These are phyloP conservation scores for Prinsepia uniflora DNA, from an alignment of 306 rosid genomes.

Conservation along the genomic window DNA sequence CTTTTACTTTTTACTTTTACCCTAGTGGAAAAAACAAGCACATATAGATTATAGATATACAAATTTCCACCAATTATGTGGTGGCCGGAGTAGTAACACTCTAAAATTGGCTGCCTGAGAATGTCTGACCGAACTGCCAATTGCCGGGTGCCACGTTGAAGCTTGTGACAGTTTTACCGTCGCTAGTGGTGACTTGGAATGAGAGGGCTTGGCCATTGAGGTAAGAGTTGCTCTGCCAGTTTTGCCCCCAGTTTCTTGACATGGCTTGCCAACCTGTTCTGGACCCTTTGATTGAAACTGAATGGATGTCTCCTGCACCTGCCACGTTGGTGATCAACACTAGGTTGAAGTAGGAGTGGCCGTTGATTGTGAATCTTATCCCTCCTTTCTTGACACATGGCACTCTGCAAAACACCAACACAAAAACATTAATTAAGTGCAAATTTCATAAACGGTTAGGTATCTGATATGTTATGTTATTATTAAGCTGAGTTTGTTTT, in stretches of 20 bases:
- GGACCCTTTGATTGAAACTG: constrained; percentile 83
- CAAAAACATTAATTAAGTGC: background rate
- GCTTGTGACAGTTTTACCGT: constrained; percentile 64
- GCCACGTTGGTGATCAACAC: constrained; percentile 81
- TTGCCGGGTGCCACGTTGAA: constrained; percentile 49
- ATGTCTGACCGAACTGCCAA: constrained; percentile 92
- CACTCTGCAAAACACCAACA: constrained; percentile 44
- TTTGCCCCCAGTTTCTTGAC: constrained; percentile 96
- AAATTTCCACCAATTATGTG: background rate
- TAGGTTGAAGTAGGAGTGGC: constrained; percentile 91
- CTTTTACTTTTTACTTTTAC: background rate
- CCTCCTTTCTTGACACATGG: constrained; percentile 85
- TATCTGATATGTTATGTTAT: background rate
- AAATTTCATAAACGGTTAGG: background rate
- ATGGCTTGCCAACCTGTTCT: constrained; percentile 71
- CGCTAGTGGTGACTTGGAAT: constrained; percentile 83
- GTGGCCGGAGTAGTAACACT: background rate
- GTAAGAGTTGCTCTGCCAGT: constrained; percentile 87
- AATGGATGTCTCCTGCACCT: constrained; percentile 80
- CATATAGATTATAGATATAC: background rate
- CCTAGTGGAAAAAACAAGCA: background rate
- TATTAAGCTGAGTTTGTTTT: no score
- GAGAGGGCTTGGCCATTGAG: constrained; percentile 77
- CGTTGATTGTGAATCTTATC: constrained; percentile 82
- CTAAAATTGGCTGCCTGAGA: constrained; percentile 64